Base-by-base conservation (phyloP, 228 moss, liverwort and hornwort species). In the Sphagnum magellanicum region DNA sequence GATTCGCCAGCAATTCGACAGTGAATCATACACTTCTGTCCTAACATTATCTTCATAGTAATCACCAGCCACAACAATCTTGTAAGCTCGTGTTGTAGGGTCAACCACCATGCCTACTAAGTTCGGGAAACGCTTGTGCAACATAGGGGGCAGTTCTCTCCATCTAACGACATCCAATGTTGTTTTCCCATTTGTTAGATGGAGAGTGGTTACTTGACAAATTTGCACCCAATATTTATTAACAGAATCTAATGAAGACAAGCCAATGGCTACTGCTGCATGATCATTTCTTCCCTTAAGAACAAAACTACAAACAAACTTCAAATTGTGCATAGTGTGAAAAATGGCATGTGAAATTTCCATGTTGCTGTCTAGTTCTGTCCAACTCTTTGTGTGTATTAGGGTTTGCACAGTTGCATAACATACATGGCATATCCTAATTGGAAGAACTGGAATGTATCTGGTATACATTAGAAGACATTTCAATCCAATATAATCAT, bases 71-170 rank as follows among this genome's bases (percentile, higher is more conserved):
- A 96, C 95, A 69, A 96, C 95, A 76, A 96, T 96, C 79, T 96
- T 96, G 84, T 92, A 96, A 63, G 90, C 92, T 76, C 95, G 81
- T 69, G 84, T 84, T 61, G 76, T 59, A 67, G 91, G 88, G 63
- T 96, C 95, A 48, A 96, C 95, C 65, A 96, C 95, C 95, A 96
- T 96, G 71, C 95, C 95, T 67, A 96, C 95, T 32, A 96, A 88
- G 81, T 96, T 96, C 48, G 95, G 95, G 61, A 96, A 96, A 51
- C 95, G 84, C 81, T 96, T 96, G 87, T 96, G 95, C 75, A 96
- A 67, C 95, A 96, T 96, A 71, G 95, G 92, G 50, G 95, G 95
- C 70, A 96, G 81, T 79, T 96, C 95, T 74, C 95, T 81, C 95
- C 95, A 96, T 77, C 95, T 87, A 50, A 70, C 78, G n/a, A 68